phyloP scores from a whole-genome alignment of 176 grass and related monocot genomes.

The Oryza nivara region DNA sequence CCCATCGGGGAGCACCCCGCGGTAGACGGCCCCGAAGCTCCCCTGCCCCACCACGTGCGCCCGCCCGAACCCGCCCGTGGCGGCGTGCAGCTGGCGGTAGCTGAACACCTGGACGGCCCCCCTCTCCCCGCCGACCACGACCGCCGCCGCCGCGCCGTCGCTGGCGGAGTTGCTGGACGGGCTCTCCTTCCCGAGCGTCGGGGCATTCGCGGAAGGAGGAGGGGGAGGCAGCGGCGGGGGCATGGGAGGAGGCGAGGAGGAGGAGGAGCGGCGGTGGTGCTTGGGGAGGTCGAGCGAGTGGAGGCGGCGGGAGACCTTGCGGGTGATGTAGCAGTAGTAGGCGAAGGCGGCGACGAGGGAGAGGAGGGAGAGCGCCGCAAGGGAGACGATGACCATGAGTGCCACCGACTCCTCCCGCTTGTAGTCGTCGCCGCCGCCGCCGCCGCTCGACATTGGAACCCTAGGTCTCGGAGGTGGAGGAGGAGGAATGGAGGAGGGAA shows the following conservation, averaged over 20 bases:
- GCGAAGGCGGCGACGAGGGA: slow-evolving; percentile 83
- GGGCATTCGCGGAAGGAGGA: background rate
- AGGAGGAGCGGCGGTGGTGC: slow-evolving; percentile 40
- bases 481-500: background rate
- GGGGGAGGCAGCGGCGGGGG: background rate
- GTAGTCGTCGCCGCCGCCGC: slow-evolving; percentile 56
- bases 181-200: slow-evolving; percentile 48
- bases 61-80: slow-evolving; percentile 75
- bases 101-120: slow-evolving; percentile 80
- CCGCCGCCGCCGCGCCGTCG: slow-evolving; percentile 29
- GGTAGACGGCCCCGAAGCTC: slow-evolving; percentile 95
- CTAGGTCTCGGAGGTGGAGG: slow-evolving; percentile 28
- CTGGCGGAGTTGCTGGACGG: slow-evolving; percentile 57
- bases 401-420: slow-evolving; percentile 74
- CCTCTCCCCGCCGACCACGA: slow-evolving; percentile 44
- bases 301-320: slow-evolving; percentile 90
- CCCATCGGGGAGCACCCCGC: slow-evolving; percentile 74
- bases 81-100: slow-evolving; percentile 80
- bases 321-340: slow-evolving; percentile 99
- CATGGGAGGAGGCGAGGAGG: slow-evolving; percentile 18
- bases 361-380: slow-evolving; percentile 78
- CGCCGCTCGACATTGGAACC: slow-evolving; percentile 54
- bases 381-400: slow-evolving; percentile 83
- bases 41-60: slow-evolving; percentile 87
- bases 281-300: slow-evolving; percentile 47